Percentiles rank a stretch among this genome's conserved stretches.
Conservation (phyloP, 106 monocot genomes). For the Allium fistulosum region DNA sequence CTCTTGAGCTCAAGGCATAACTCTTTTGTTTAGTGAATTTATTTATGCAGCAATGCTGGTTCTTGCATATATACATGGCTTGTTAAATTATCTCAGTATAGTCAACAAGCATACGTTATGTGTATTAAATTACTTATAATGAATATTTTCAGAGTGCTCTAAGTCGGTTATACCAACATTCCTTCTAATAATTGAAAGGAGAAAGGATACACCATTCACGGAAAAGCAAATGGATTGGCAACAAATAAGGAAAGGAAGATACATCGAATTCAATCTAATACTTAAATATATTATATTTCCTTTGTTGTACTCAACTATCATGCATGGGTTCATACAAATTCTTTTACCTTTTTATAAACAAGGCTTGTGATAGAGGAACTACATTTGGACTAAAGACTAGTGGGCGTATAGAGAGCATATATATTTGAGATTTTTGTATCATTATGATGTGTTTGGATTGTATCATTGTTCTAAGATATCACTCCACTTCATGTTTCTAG, state of each 20-base stretch:
- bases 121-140: too few species aligned
- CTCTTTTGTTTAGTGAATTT: too few species aligned
- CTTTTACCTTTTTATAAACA: neutral
- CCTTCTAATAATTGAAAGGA: slow-evolving; percentile 64
- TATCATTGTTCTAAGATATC: too few species aligned
- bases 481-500: too few species aligned
- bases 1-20: too few species aligned
- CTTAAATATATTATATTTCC: neutral
- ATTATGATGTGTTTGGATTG: too few species aligned
- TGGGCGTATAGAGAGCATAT: slow-evolving; percentile 96
- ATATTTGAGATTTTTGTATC: too few species aligned
- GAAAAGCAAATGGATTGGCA: slow-evolving; percentile 91
- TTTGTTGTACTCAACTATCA: neutral
- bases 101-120: too few species aligned
- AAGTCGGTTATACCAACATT: slow-evolving; percentile 83
- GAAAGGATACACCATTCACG: slow-evolving; percentile 78
- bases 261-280: slow-evolving; percentile 98
- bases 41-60: too few species aligned
- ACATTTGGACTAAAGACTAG: slow-evolving; percentile 99
- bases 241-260: slow-evolving; percentile 84
- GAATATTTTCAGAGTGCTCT: slow-evolving; percentile 59
- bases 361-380: slow-evolving; percentile 98
- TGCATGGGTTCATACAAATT: neutral
- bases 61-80: too few species aligned
- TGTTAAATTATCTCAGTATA: too few species aligned